Evolutionary conservation across 331 rosid species (phyloP), one percentile per base, ranked within the genome.

Genomic region (Quercus tomentella): DNA sequence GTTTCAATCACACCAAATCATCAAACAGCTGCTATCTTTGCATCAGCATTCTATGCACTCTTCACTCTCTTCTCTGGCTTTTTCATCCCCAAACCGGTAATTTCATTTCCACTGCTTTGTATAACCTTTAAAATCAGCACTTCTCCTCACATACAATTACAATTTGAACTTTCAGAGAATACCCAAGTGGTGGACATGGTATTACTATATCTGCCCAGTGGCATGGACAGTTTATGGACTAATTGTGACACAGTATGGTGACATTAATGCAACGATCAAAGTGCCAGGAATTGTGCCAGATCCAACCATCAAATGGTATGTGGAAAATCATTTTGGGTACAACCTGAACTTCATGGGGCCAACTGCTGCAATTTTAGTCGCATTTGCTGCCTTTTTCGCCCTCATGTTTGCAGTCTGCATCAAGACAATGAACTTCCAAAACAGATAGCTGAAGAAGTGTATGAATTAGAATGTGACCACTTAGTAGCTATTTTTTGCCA

Each of bases 161-260:
- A 56, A 66, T 49, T 56, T 80, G 72, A 54, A 57, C 60, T 80
- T 88, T 79, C 99, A 95, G 99, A 95, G 78, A 87, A 95, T 95
- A 74, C 99, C 98, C 10, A 87, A 87, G 72, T 93, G 99, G 98
- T 95, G 99, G 99, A 61, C 89, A 6, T 95, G 99, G 99, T 95
- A 95, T 33, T 95, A 93, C 68, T 95, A 90, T 92, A 82, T 90
- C 5, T 90, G 96, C 74, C 99, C 99, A 0, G 85, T 95, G 4
- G 98, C 98, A 12, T 95, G 98, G 99, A 95, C 99, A 0, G 99
- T 93, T 22, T 93, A 95, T 70, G 99, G 99, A 81, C 61, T 93
- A 82, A 95, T 95, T 26, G 87, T 93, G 22, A 88, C 99, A 7
- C 99, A 95, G 57, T 95, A 95, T 33, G 86, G 92, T n/a, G 97